These are phyloP conservation scores for Ceratobasidium theobromae DNA, from an alignment of 1,284 basidiomycete genomes.

Conservation along the genomic window DNA sequence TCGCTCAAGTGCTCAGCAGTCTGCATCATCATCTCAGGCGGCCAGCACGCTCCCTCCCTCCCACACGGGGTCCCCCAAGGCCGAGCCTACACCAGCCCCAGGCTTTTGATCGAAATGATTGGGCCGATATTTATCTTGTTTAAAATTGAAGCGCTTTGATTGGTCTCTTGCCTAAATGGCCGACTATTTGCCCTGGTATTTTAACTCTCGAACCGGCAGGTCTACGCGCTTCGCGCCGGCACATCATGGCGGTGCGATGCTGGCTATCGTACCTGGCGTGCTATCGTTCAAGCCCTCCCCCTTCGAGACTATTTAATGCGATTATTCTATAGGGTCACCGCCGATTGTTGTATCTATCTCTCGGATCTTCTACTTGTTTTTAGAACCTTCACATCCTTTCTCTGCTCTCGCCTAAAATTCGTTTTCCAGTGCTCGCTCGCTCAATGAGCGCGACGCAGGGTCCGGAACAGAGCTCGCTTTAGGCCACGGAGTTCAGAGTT, in stretches of 20 bases:
- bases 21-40: neutral
- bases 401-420: neutral
- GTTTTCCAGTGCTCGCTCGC: neutral
- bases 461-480: neutral
- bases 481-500: neutral
- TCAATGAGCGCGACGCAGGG: neutral
- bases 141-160: slow-evolving; percentile 12
- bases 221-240: slow-evolving; percentile 10
- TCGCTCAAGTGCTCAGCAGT: slow-evolving; percentile 40
- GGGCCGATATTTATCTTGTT: slow-evolving; percentile 18
- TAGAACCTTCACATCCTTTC: slow-evolving; percentile 3
- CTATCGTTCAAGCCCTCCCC: slow-evolving; percentile 6
- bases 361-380: neutral
- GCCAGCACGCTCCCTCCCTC: neutral
- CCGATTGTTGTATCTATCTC: slow-evolving; percentile 18
- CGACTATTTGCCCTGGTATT: slow-evolving; percentile 14
- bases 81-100: neutral
- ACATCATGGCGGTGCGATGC: slow-evolving; percentile 2
- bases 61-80: slow-evolving; percentile 5
- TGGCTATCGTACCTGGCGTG: slow-evolving; percentile 1
- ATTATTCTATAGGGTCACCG: slow-evolving; percentile 22
- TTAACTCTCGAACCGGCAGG: slow-evolving; percentile 28
- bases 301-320: slow-evolving; percentile 28
- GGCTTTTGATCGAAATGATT: neutral
- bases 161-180: neutral